Conservation (phyloP, 305 asterid species). For the Fraxinus velutina region DNA sequence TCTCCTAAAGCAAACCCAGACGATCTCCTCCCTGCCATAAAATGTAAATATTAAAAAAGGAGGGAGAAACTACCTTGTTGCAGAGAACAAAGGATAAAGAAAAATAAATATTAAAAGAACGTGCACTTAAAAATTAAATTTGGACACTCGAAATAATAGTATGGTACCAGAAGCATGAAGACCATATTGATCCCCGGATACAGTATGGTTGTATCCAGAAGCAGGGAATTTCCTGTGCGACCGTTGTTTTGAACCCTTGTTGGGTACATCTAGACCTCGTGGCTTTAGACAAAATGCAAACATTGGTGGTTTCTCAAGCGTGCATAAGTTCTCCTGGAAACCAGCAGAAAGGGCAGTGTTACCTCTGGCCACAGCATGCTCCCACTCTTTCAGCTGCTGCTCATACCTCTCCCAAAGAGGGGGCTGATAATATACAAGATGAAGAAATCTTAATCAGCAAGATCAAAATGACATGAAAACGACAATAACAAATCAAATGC, state of each 20-base stretch:
- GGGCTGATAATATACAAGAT: constrained; percentile 51
- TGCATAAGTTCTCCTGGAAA: constrained; percentile 49
- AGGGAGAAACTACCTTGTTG: not conserved
- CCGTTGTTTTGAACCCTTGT: constrained; percentile 80
- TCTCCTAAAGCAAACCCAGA: constrained; percentile 54
- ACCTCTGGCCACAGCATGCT: constrained; percentile 51
- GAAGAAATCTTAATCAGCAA: constrained; percentile 12
- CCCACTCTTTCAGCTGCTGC: constrained; percentile 85
- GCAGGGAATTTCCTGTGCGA: constrained; percentile 75
- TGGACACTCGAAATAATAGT: constrained; percentile 12
- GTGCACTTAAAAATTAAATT: not conserved
- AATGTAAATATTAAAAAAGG: not conserved
- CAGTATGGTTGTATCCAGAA: constrained; percentile 58
- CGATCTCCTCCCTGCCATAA: constrained; percentile 59
- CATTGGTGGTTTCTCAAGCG: constrained; percentile 79
- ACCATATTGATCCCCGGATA: constrained; percentile 55
- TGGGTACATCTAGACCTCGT: constrained; percentile 82
- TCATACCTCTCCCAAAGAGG: constrained; percentile 92
- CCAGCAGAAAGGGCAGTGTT: constrained; percentile 40
- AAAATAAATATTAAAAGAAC: not conserved
- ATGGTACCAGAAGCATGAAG: constrained; percentile 45
- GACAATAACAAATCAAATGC: not conserved
- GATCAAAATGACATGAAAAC: not conserved
- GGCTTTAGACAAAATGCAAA: constrained; percentile 91
- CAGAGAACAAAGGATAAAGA: not conserved